A percentile compares a stretch with the other conserved stretches of the same genome.
These are phyloP conservation scores for Aphanomyces stellatus DNA, from an alignment of 352 stramenopile species.

Conservation along the genomic window DNA sequence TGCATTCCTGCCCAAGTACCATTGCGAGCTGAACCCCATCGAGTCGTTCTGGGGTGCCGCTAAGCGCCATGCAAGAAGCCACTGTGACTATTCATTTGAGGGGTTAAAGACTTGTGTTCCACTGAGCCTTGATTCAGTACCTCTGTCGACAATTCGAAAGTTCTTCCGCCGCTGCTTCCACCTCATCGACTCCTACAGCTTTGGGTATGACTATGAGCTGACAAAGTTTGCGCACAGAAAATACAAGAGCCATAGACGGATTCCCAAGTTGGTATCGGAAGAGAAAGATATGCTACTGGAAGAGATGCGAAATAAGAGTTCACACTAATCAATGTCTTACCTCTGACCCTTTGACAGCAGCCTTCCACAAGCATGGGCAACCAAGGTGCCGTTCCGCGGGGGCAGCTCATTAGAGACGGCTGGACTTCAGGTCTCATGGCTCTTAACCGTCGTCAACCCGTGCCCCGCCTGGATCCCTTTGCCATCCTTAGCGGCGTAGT, in stretches of 20 bases:
- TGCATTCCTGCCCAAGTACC: constrained; percentile 5
- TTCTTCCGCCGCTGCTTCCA: not conserved
- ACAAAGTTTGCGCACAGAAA: constrained; percentile 1
- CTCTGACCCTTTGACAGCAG: not conserved
- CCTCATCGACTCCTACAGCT: not conserved
- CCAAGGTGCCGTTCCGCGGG: not conserved
- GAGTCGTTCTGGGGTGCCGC: constrained; percentile 5
- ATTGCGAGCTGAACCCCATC: constrained; percentile 13
- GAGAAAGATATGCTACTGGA: not conserved
- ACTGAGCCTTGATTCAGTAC: not conserved
- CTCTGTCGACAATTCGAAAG: not conserved
- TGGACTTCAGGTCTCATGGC: not conserved
- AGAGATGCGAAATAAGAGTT: not conserved
- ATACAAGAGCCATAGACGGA: constrained; percentile 1
- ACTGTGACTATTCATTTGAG: constrained; percentile 7
- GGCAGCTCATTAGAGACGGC: not conserved
- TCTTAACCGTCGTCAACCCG: not conserved
- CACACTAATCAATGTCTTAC: not conserved
- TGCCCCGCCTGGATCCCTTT: not conserved
- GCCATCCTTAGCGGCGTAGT: not conserved
- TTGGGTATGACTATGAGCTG: not conserved
- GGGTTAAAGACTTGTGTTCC: not conserved
- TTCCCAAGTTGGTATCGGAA: not conserved
- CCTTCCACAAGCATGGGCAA: not conserved
- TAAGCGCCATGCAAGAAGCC: not conserved